These are phyloP conservation scores for Xylariaceae sp. DNA, from an alignment of 2,329 filamentous ascomycete genomes.

Conservation along the genomic window DNA sequence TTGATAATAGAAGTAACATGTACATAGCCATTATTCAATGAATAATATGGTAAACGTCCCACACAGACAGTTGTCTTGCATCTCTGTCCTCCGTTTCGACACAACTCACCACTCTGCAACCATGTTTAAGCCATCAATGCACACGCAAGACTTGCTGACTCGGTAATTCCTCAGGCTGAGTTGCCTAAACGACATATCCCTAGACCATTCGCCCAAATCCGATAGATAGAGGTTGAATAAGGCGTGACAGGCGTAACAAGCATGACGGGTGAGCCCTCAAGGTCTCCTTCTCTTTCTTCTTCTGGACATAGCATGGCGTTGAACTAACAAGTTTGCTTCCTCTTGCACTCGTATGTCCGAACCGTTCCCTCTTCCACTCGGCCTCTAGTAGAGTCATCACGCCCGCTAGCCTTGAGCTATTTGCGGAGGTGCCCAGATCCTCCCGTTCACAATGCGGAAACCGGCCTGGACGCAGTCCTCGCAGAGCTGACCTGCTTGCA, in stretches of 20 bases:
- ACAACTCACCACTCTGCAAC: slow-evolving; percentile 13
- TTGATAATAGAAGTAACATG: background rate
- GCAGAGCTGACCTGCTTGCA: slow-evolving; percentile 55
- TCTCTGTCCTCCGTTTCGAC: slow-evolving; percentile 25
- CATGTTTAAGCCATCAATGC: slow-evolving; percentile 10
- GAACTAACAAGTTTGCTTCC: slow-evolving; percentile 1
- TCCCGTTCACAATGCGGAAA: slow-evolving; percentile 29
- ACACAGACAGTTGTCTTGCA: slow-evolving; percentile 30
- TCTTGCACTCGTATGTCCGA: slow-evolving; percentile 1
- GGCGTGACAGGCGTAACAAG: background rate
- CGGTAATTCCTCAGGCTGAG: slow-evolving; percentile 5
- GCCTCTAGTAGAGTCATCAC: slow-evolving; percentile 4
- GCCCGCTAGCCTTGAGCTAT: background rate
- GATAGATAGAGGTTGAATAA: background rate
- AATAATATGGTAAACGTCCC: slow-evolving; percentile 11
- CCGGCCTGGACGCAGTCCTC: slow-evolving; percentile 45
- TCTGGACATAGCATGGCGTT: no score
- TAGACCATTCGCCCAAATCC: slow-evolving; percentile 2
- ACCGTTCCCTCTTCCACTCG: background rate
- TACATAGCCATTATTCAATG: slow-evolving; percentile 3
- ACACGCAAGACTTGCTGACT: slow-evolving; percentile 7
- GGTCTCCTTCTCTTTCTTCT: background rate
- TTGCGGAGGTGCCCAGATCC: slow-evolving; percentile 25
- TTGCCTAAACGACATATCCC: background rate
- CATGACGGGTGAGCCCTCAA: slow-evolving; percentile 1